A percentile compares a stretch with the other conserved stretches of the same genome.
Evolutionary conservation across 352 stramenopile genomes (phyloP).

Genomic region (Pseudoperonospora humuli): DNA sequence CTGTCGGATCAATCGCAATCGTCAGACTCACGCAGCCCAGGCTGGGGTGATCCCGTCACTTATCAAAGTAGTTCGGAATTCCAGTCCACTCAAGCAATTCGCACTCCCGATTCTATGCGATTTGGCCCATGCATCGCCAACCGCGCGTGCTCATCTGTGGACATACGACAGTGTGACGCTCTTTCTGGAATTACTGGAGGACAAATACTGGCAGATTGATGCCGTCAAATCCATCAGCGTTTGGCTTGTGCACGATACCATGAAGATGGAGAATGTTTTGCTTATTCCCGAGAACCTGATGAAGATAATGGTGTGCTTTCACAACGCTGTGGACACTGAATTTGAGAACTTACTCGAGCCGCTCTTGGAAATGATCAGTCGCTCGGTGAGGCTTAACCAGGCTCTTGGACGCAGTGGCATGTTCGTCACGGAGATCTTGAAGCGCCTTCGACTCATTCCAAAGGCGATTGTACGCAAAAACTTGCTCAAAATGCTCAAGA

Average conservation of each 20-base stretch:
- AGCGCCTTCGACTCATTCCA: conserved; percentile 59
- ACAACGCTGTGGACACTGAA: conserved; percentile 54
- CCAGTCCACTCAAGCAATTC: conserved; percentile 88
- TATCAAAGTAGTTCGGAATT: conserved; percentile 73
- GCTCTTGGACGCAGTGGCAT: conserved; percentile 76
- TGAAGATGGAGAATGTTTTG: conserved; percentile 79
- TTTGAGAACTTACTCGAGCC: conserved; percentile 77
- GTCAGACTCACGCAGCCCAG: conserved; percentile 84
- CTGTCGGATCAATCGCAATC: conserved; percentile 87
- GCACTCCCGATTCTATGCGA: conserved; percentile 89
- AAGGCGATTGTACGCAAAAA: conserved; percentile 89
- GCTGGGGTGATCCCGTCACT: conserved; percentile 88
- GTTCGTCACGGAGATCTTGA: conserved; percentile 83
- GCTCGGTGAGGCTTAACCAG: conserved; percentile 73
- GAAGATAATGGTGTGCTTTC: conserved; percentile 67
- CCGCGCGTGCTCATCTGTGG: conserved; percentile 81
- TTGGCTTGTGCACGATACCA: conserved; percentile 77
- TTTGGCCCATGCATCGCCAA: conserved; percentile 84
- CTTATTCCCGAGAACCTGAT: conserved; percentile 56
- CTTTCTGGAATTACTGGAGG: conserved; percentile 82
- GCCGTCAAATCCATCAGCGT: conserved; percentile 84
- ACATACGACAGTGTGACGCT: conserved; percentile 69
- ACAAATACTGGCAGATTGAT: conserved; percentile 88
- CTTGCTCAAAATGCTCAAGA: conserved; percentile 89
- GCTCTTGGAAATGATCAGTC: conserved; percentile 68